These are phyloP conservation scores for Dittrichia graveolens DNA, from an alignment of 129 eudicot genomes.

Conservation along the genomic window DNA sequence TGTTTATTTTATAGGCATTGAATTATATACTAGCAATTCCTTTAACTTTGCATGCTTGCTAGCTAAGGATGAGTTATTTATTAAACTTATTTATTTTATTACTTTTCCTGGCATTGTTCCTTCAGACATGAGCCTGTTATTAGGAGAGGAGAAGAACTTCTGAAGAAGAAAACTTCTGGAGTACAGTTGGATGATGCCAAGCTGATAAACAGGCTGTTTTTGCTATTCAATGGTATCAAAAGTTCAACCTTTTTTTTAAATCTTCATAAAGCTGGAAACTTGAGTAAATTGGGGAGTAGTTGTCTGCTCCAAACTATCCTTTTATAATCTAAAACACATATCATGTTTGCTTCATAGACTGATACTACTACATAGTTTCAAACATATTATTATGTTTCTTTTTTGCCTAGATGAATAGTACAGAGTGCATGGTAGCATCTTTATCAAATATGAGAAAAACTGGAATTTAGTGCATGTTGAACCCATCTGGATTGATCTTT, in stretches of 20 bases:
- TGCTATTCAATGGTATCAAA: conserved; percentile 77
- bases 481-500: neutral
- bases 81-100: neutral
- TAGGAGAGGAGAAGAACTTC: conserved; percentile 83
- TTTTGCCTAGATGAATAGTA: conserved; percentile 12
- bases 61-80: conserved; percentile 13
- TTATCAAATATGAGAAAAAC: conserved; percentile 4
- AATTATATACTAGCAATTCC: conserved; percentile 9
- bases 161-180: conserved; percentile 84
- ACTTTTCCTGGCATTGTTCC: conserved; percentile 26
- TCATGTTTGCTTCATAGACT: neutral
- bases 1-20: conserved; percentile 10
- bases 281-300: conserved; percentile 25
- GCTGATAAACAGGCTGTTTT: conserved; percentile 68
- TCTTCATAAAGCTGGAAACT: conserved; percentile 29
- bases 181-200: conserved; percentile 72
- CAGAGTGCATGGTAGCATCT: conserved; percentile 8
- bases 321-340: conserved; percentile 4
- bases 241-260: conserved; percentile 15
- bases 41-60: conserved; percentile 21
- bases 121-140: conserved; percentile 84
- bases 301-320: conserved; percentile 24
- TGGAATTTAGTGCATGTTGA: conserved; percentile 10
- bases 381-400: neutral
- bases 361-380: neutral